These are phyloP conservation scores for Dimargaris cristalligena DNA, from an alignment of 192 early-diverging fungal genomes.

Conservation along the genomic window DNA sequence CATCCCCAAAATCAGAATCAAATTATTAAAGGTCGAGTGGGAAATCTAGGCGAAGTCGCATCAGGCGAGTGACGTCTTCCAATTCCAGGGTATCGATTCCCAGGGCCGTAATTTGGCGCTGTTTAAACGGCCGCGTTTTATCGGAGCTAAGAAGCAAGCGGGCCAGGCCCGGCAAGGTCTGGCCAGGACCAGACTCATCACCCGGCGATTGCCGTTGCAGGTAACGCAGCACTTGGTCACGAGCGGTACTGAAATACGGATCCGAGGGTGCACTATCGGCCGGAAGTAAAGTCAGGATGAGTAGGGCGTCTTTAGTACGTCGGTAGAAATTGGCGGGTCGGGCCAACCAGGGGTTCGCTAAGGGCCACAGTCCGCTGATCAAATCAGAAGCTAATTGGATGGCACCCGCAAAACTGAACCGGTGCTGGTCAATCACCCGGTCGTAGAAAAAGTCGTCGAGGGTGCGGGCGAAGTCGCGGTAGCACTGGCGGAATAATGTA, in stretches of 20 bases:
- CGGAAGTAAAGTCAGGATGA: not conserved
- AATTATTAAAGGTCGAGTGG: not conserved
- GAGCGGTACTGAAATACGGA: not conserved
- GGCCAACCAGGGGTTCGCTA: constrained; percentile 2
- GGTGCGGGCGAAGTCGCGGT: constrained; percentile 5
- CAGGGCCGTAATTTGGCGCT: not conserved
- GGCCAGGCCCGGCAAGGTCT: not conserved
- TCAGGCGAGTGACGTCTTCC: constrained; percentile 2
- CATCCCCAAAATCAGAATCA: not conserved
- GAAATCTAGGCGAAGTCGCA: constrained; percentile 9
- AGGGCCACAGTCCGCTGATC: not conserved
- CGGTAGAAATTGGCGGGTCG: constrained; percentile 9
- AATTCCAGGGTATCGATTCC: constrained; percentile 6
- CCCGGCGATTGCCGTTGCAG: not conserved
- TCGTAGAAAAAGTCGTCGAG: constrained; percentile 5
- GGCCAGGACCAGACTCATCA: not conserved
- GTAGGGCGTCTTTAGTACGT: constrained; percentile 2
- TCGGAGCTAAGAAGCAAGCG: not conserved
- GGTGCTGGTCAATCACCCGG: not conserved
- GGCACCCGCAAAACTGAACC: constrained; percentile 3
- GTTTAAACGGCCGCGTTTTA: constrained; percentile 3
- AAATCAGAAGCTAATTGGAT: constrained; percentile 5
- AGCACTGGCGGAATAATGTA: not conserved
- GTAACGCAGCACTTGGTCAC: not conserved
- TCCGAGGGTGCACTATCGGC: not conserved